Evolutionary conservation across 2,329 filamentous ascomycete genomes (phyloP).

Genomic region (Xenosphaeropsis pyriputrescens): DNA sequence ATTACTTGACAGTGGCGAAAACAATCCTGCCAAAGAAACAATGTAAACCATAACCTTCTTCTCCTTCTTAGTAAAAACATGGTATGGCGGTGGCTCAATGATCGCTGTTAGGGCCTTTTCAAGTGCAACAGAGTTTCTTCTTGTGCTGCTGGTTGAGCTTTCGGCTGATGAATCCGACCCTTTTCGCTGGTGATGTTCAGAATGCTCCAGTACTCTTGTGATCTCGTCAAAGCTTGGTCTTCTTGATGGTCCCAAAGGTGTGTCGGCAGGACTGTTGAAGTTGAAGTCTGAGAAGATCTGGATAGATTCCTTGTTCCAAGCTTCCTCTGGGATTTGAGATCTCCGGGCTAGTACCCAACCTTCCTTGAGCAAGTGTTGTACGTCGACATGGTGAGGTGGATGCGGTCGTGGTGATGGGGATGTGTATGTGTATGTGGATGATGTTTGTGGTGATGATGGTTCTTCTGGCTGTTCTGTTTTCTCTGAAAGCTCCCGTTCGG

Average conservation of each 20-base stretch:
- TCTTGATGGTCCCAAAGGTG: neutral
- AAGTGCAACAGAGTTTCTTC: neutral
- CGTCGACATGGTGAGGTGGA: neutral
- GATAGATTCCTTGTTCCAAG: slow-evolving; percentile 6
- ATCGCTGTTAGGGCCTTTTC: slow-evolving; percentile 6
- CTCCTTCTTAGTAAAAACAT: slow-evolving; percentile 21
- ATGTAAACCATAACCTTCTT: slow-evolving; percentile 32
- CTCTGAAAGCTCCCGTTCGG: no score
- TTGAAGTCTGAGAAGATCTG: slow-evolving; percentile 8
- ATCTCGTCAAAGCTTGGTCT: neutral
- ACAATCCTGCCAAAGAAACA: slow-evolving; percentile 32
- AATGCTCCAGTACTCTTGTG: slow-evolving; percentile 1
- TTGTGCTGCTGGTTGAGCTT: no score
- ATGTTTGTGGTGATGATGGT: no score
- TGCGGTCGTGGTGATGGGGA: neutral
- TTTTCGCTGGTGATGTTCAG: slow-evolving; percentile 1
- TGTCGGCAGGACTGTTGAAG: slow-evolving; percentile 6
- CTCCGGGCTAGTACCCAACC: slow-evolving; percentile 3
- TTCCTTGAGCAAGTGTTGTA: neutral
- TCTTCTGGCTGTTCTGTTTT: no score
- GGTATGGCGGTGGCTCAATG: slow-evolving; percentile 13
- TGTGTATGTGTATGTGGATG: no score
- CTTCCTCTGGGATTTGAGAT: slow-evolving; percentile 2
- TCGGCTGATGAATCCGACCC: neutral
- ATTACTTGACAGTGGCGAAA: slow-evolving; percentile 34